A percentile compares a stretch with the other conserved stretches of the same genome.
Conservation (phyloP, 148 eudicot genomes). For the Chenopodium suecicum region DNA sequence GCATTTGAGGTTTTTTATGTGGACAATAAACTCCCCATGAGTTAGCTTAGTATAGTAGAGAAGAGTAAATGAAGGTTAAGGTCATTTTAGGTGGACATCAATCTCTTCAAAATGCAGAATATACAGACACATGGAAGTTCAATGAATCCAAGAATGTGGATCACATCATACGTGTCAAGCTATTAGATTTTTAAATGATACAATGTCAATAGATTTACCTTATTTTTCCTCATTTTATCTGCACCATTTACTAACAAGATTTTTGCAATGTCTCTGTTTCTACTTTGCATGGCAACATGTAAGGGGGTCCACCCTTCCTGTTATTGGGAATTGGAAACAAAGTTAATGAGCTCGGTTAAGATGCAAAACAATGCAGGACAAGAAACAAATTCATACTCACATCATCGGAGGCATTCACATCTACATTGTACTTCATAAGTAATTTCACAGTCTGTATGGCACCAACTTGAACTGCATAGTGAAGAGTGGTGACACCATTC, state of each 20-base stretch:
- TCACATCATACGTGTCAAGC: conserved; percentile 2
- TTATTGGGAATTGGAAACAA: conserved; percentile 5
- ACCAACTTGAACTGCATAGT: conserved; percentile 95
- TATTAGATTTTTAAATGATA: background rate
- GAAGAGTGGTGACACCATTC: conserved; percentile 92
- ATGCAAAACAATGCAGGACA: background rate
- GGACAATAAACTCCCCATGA: too few species aligned
- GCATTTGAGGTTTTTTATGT: too few species aligned
- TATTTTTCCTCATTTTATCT: conserved; percentile 64
- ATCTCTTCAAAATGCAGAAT: conserved; percentile 28
- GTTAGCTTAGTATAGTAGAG: too few species aligned
- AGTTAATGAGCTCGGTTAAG: conserved; percentile 7
- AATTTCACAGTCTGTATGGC: conserved; percentile 93
- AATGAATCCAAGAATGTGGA: background rate
- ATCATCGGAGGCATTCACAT: conserved; percentile 68
- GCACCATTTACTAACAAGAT: conserved; percentile 80
- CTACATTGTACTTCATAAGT: conserved; percentile 72
- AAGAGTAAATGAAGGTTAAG: too few species aligned
- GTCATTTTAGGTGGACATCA: too few species aligned
- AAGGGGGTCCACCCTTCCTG: conserved; percentile 98
- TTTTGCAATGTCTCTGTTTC: conserved; percentile 85
- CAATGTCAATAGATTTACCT: conserved; percentile 43
- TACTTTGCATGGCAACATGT: conserved; percentile 86
- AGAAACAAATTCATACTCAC: conserved; percentile 39
- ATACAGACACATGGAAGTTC: too few species aligned